phyloP scores from a whole-genome alignment of 2,329 filamentous ascomycete genomes.

The Elsinoe batatas region DNA sequence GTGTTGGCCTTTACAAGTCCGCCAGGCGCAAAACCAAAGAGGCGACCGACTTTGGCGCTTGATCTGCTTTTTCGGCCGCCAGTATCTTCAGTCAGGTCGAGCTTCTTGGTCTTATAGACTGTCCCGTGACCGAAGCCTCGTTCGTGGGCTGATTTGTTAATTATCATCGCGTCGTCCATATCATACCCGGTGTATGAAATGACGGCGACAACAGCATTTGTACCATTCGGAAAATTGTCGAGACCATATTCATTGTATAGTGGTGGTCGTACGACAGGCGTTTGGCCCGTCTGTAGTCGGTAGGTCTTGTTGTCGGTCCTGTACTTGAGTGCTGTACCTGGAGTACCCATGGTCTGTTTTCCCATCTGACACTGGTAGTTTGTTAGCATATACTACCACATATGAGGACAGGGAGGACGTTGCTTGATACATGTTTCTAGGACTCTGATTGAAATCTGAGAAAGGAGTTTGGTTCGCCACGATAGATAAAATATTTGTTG shows the following conservation, averaged over 20 bases:
- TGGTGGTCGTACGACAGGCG: constrained; percentile 81
- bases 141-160: constrained; percentile 95
- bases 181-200: constrained; percentile 98
- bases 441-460: constrained; percentile 97
- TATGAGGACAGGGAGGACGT: too few species aligned
- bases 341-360: constrained; percentile 98
- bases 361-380: constrained; percentile 93
- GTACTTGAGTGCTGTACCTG: constrained; percentile 71
- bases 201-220: constrained; percentile 90
- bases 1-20: constrained; percentile 60
- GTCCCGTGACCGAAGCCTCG: constrained; percentile 91
- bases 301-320: constrained; percentile 98
- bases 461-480: constrained; percentile 98
- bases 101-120: constrained; percentile 95
- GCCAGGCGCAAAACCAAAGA: constrained; percentile 84
- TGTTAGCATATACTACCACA: too few species aligned
- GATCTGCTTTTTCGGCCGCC: constrained; percentile 38
- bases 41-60: constrained; percentile 60
- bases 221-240: constrained; percentile 96
- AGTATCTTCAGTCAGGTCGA: constrained; percentile 70
- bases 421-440: constrained; percentile 80
- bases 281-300: constrained; percentile 88
- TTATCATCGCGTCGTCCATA: constrained; percentile 99
- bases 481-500: constrained; percentile 95
- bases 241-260: constrained; percentile 93